phyloP scores from a whole-genome alignment of 345 rosid genomes.

The Sisymbrium altissimum region DNA sequence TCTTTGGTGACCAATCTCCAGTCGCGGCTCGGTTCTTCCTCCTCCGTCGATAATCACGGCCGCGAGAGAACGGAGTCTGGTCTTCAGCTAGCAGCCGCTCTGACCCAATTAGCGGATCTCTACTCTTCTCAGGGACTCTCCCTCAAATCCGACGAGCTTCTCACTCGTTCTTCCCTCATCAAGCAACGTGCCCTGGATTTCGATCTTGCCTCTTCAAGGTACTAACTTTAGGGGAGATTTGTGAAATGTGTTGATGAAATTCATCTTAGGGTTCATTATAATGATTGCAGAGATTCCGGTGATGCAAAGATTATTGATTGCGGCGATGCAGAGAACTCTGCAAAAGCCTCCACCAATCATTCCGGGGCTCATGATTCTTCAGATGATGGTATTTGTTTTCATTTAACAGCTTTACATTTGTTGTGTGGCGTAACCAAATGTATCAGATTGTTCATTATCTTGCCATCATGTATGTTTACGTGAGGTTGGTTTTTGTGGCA shows the following conservation, averaged over 20 bases:
- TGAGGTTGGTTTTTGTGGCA: conserved; percentile 22
- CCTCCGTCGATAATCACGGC: conserved; percentile 1
- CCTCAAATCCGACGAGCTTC: conserved; percentile 68
- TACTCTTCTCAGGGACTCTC: conserved; percentile 72
- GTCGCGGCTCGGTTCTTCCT: conserved; percentile 19
- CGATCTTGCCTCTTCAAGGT: conserved; percentile 40
- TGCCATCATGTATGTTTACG: not conserved
- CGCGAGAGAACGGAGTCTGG: conserved; percentile 26
- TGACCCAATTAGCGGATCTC: conserved; percentile 59
- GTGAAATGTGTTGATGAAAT: not conserved
- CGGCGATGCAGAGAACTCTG: conserved; percentile 11
- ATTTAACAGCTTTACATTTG: not conserved
- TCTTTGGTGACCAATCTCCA: conserved; percentile 42
- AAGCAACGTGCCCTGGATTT: conserved; percentile 37
- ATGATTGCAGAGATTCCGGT: conserved; percentile 32
- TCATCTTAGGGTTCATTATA: conserved; percentile 7
- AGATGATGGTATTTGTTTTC: conserved; percentile 73
- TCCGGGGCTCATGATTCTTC: conserved; percentile 39
- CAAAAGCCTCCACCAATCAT: conserved; percentile 18
- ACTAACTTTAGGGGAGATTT: not conserved
- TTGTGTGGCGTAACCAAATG: not conserved
- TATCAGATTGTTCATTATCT: conserved; percentile 8
- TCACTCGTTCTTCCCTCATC: conserved; percentile 54
- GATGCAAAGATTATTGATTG: not conserved
- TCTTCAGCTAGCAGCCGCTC: conserved; percentile 59